Evolutionary conservation across 1,139 yeast species (phyloP), one percentile per base, ranked within the genome.

Genomic region (Lodderomyces parapsilosis): DNA sequence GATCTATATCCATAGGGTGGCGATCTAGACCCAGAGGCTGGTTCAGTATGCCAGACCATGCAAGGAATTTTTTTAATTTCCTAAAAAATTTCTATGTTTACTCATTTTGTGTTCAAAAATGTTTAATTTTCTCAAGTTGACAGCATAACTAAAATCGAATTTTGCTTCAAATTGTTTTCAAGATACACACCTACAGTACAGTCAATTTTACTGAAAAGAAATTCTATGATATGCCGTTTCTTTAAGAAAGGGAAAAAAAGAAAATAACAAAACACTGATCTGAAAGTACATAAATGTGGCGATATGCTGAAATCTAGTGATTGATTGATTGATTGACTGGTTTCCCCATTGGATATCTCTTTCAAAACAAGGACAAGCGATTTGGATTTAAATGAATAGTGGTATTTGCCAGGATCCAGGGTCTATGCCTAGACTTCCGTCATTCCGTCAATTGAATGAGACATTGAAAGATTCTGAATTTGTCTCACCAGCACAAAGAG

Each of bases 391-490:
- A 36, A 49, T 47, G 49, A 49, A 42, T 37, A 41, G 43, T 19
- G 34, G 42, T 25, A 44, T 20, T 28, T 33, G 33, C 24, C 39
- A 48, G 18, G 41, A 43, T 18, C 25, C 44, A 11, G 36, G 38
- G 9, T 15, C 44, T 11, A 36, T 47, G 42, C 47, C 52, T 8
- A 47, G 50, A 38, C 47, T 49, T 35, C 54, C 54, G 6, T 50
- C 54, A 6, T 49, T 50, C 37, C 54, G 49, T 34, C 53, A 50
- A 36, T 46, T 50, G 33, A 46, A 44, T 34, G 46, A 46, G 37
- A 47, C 50, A 15, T 42, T 49, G 23, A 40, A 45, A 24, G 43
- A 49, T 25, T 44, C 49, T 23, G 49, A 47, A 6, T 6, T 24
- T 15, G 32, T 5, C n/a, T 6, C 37, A 18, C 14, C 41, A 18